Evolutionary conservation across 2,329 filamentous ascomycete genomes (phyloP).

Genomic region (Elsinoe fawcettii): DNA sequence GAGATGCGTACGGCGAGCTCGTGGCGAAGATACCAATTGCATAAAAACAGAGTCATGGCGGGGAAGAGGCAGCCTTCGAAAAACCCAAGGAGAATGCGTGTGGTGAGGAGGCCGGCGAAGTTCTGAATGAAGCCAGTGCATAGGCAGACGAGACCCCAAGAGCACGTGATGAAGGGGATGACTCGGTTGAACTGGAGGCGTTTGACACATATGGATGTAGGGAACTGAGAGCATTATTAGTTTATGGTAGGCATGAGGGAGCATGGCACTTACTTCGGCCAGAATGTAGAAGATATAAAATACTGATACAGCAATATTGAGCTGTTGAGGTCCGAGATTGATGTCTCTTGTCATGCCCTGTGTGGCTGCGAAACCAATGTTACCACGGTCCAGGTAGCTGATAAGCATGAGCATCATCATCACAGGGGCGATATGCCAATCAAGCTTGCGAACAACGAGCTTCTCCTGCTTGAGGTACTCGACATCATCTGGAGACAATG

Average conservation of each 20-base stretch:
- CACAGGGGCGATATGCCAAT: slow-evolving; percentile 29
- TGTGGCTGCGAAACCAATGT: slow-evolving; percentile 31
- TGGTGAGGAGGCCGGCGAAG: slow-evolving; percentile 40
- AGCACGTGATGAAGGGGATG: slow-evolving; percentile 32
- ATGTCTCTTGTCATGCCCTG: slow-evolving; percentile 26
- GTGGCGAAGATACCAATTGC: slow-evolving; percentile 16
- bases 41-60: slow-evolving; percentile 15
- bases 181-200: slow-evolving; percentile 32
- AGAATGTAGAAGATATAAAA: slow-evolving; percentile 33
- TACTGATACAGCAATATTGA: slow-evolving; percentile 26
- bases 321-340: slow-evolving; percentile 1
- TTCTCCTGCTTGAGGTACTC: slow-evolving; percentile 23
- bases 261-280: slow-evolving; percentile 23
- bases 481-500: neutral
- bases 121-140: slow-evolving; percentile 41
- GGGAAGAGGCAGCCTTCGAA: slow-evolving; percentile 24
- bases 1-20: slow-evolving; percentile 17
- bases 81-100: slow-evolving; percentile 35
- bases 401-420: slow-evolving; percentile 32
- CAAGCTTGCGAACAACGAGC: slow-evolving; percentile 27
- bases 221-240: slow-evolving; percentile 21
- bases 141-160: slow-evolving; percentile 39
- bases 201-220: slow-evolving; percentile 29
- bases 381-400: slow-evolving; percentile 30
- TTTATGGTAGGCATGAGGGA: neutral